Evolutionary conservation across 208 protist species (phyloP).

Genomic region (Naegleria fowleri): DNA sequence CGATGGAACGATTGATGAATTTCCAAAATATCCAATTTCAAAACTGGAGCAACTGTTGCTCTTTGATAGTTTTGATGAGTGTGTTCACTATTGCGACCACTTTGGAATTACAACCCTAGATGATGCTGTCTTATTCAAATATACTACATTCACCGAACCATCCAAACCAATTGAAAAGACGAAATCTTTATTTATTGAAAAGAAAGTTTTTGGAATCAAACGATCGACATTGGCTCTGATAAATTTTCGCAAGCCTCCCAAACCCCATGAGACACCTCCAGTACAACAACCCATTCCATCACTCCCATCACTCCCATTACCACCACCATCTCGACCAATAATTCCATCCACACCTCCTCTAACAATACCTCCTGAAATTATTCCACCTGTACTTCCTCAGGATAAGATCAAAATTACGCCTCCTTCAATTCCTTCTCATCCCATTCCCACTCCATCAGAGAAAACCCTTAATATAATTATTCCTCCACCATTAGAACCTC

Average conservation of each 20-base stretch:
- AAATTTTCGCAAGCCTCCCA: background rate
- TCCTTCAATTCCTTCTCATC: background rate
- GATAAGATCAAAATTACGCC: background rate
- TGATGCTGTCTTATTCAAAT: background rate
- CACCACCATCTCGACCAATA: background rate
- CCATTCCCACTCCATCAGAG: background rate
- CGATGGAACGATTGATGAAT: background rate
- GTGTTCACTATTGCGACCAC: background rate
- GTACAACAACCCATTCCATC: background rate
- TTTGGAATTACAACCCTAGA: background rate
- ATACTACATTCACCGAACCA: background rate
- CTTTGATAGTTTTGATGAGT: background rate
- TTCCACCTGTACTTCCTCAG: no score
- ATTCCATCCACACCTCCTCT: background rate
- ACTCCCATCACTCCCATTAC: background rate
- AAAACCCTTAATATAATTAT: background rate
- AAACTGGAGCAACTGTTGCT: background rate
- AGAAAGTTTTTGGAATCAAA: background rate
- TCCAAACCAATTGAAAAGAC: background rate
- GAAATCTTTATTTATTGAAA: background rate
- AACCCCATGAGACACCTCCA: background rate
- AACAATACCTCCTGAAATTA: background rate
- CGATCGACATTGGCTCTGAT: background rate
- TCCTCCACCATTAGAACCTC: no score
- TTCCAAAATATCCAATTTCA: background rate